A percentile compares a stretch with the other conserved stretches of the same genome.
These are phyloP conservation scores for Ophiostoma piceae DNA, from an alignment of 2,329 filamentous ascomycete genomes.

Conservation along the genomic window DNA sequence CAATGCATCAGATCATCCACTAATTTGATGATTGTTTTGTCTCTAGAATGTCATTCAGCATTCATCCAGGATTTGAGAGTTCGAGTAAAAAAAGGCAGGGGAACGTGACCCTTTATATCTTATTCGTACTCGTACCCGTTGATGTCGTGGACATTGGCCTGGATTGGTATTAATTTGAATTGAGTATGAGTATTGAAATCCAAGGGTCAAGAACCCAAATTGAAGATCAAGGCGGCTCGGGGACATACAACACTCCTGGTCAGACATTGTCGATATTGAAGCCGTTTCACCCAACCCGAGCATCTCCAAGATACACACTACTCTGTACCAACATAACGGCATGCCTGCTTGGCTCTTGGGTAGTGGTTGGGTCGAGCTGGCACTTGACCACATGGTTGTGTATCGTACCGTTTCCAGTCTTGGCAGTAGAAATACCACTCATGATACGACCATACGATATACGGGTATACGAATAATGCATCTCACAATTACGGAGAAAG, in stretches of 20 bases:
- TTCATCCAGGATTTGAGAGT: not conserved
- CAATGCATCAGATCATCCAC: not conserved
- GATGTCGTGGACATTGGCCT: not conserved
- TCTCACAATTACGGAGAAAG: not conserved
- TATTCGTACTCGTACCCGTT: slow-evolving; percentile 18
- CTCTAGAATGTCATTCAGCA: not conserved
- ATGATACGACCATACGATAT: not conserved
- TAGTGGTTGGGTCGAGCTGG: not conserved
- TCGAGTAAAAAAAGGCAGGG: not conserved
- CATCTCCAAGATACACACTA: not conserved
- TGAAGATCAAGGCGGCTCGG: not conserved
- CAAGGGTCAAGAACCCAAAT: no score
- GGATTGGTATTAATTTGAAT: no score
- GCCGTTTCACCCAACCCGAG: not conserved
- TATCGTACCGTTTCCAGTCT: not conserved
- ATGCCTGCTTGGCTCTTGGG: not conserved
- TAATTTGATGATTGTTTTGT: not conserved
- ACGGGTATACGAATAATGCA: not conserved
- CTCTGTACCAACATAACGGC: no score
- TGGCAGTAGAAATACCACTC: not conserved
- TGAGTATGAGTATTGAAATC: no score
- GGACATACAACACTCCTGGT: slow-evolving; percentile 3
- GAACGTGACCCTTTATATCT: slow-evolving; percentile 4
- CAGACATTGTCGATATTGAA: not conserved
- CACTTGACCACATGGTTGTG: not conserved